phyloP scores from a whole-genome alignment of 129 eudicot species.

The Artemisia tridentata region DNA sequence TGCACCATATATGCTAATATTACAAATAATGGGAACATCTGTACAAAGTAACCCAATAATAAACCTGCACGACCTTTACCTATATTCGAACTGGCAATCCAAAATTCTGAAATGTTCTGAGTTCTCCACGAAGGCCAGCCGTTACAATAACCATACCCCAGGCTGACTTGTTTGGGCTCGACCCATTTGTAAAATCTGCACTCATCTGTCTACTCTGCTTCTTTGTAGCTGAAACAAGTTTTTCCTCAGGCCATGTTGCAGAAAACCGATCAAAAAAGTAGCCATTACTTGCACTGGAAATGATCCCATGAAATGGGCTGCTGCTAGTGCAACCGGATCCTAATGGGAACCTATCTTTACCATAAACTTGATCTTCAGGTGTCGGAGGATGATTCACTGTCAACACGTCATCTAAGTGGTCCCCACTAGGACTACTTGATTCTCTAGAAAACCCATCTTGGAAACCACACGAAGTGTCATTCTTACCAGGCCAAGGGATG shows the following conservation, averaged over 20 bases:
- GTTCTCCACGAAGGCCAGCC: constrained; percentile 86
- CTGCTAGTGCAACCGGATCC: constrained; percentile 28
- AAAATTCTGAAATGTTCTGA: constrained; percentile 85
- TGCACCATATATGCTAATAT: constrained; percentile 46
- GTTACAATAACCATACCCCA: constrained; percentile 98
- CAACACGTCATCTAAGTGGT: constrained; percentile 47
- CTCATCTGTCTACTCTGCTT: constrained; percentile 50
- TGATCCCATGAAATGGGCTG: constrained; percentile 62
- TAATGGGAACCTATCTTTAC: constrained; percentile 21
- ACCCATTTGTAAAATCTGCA: constrained; percentile 61
- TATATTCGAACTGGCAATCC: constrained; percentile 79
- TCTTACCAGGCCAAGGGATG: constrained; percentile 89
- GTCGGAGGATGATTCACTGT: constrained; percentile 72
- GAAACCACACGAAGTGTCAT: constrained; percentile 33
- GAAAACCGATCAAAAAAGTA: constrained; percentile 85
- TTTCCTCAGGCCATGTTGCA: constrained; percentile 98
- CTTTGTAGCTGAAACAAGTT: constrained; percentile 54
- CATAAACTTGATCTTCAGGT: constrained; percentile 46
- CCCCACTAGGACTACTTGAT: constrained; percentile 28
- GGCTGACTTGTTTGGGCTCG: constrained; percentile 48
- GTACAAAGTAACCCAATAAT: constrained; percentile 48
- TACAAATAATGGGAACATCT: constrained; percentile 57
- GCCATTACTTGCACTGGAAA: constrained; percentile 63
- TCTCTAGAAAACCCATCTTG: constrained; percentile 40
- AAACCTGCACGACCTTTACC: constrained; percentile 16